phyloP scores from a whole-genome alignment of 805 yeast genomes.

The Lachancea sp. region DNA sequence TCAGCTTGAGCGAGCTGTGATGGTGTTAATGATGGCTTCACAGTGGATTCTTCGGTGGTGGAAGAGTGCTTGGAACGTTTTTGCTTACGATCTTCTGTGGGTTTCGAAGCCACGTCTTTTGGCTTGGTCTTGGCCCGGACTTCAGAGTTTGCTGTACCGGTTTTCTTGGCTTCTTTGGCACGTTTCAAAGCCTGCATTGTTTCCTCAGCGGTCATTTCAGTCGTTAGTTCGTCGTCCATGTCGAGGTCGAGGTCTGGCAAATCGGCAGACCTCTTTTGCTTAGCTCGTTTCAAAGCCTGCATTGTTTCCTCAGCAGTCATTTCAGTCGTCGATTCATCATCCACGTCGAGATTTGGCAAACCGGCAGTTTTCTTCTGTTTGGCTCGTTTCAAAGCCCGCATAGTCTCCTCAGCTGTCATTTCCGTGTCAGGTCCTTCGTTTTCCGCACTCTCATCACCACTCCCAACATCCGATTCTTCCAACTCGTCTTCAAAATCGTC shows the following conservation, averaged over 20 bases:
- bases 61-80: too few relatives aligned
- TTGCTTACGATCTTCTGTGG: too few relatives aligned
- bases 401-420: constrained; percentile 38
- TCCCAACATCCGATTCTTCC: constrained; percentile 5
- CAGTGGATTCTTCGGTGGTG: constrained; percentile 1
- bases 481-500: constrained; percentile 35
- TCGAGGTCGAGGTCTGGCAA: not conserved
- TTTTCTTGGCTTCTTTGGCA: constrained; percentile 3
- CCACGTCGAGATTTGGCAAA: not conserved
- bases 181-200: constrained; percentile 39
- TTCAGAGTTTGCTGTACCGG: constrained; percentile 21
- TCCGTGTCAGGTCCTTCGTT: constrained; percentile 2
- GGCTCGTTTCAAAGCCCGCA: constrained; percentile 35
- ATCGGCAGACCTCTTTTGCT: not conserved
- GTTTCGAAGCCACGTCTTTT: too few relatives aligned
- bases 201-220: constrained; percentile 36
- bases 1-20: constrained; percentile 44
- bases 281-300: constrained; percentile 34
- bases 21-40: constrained; percentile 26
- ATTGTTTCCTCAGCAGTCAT: constrained; percentile 36
- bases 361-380: not conserved
- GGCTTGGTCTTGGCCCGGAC: too few relatives aligned
- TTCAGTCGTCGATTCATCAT: constrained; percentile 7
- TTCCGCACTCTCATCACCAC: constrained; percentile 19
- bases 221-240: constrained; percentile 18